phyloP scores from a whole-genome alignment of 805 yeast species.

The Saccharomycopsis malanga region DNA sequence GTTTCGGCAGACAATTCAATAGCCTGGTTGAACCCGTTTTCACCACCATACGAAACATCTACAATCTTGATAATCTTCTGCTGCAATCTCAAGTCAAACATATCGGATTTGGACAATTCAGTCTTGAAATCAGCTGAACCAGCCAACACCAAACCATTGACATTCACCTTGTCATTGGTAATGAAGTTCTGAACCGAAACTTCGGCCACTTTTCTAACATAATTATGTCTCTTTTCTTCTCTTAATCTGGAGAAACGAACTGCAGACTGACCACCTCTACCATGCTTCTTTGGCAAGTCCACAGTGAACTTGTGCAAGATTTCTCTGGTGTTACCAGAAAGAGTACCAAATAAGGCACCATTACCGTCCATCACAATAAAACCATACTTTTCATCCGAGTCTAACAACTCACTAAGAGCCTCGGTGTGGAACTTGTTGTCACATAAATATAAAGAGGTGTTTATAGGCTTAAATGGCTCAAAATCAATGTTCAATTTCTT shows the following conservation, averaged over 20 bases:
- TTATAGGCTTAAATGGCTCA: slow-evolving; percentile 98
- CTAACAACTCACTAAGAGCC: slow-evolving; percentile 87
- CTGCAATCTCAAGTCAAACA: slow-evolving; percentile 85
- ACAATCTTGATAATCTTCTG: slow-evolving; percentile 86
- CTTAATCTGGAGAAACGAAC: slow-evolving; percentile 97
- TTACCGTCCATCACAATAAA: slow-evolving; percentile 99
- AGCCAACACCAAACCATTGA: slow-evolving; percentile 90
- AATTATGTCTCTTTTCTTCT: slow-evolving; percentile 98
- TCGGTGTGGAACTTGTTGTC: slow-evolving; percentile 98
- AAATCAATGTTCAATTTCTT: slow-evolving; percentile 94
- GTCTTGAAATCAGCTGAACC: slow-evolving; percentile 99
- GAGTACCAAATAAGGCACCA: slow-evolving; percentile 91
- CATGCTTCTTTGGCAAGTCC: slow-evolving; percentile 98
- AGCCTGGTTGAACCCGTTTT: slow-evolving; percentile 98
- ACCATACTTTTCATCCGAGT: slow-evolving; percentile 94
- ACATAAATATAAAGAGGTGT: slow-evolving; percentile 92
- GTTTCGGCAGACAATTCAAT: slow-evolving; percentile 97
- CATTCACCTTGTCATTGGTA: slow-evolving; percentile 89
- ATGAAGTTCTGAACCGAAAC: slow-evolving; percentile 96
- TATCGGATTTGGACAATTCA: slow-evolving; percentile 85
- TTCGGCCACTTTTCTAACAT: slow-evolving; percentile 97
- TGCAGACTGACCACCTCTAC: slow-evolving; percentile 99
- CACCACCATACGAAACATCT: slow-evolving; percentile 98
- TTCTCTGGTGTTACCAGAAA: slow-evolving; percentile 95
- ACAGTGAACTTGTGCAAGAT: slow-evolving; percentile 93